Base-by-base conservation (phyloP, 1,139 yeast species). In the Tardiomyces blankii region DNA sequence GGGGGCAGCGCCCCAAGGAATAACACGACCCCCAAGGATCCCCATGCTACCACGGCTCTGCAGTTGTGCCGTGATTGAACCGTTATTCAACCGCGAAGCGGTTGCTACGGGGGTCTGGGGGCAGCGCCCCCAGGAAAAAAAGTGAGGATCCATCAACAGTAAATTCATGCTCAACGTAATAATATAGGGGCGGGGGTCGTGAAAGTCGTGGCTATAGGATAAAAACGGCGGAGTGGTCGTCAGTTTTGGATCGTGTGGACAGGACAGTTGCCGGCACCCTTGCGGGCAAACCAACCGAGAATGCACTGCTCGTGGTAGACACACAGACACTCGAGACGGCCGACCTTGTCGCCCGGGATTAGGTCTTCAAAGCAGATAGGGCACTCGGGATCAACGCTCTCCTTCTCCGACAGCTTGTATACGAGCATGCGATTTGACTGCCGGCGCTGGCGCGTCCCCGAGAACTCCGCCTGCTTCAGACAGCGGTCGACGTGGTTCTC, bases 311-410 rank as follows among this genome's bases (percentile, higher is more conserved):
- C 87, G 61, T 93, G 99, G 62, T 86, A 93, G 41, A 89, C 85
- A 61, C 99, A 93, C 23, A 93, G 72, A 62, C 98, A 93, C 62
- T 91, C 98, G 47, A 93, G 67, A 38, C 99, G 69, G 0, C 95
- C 97, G 14, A 93, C 93, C 57, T 81, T 82, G 49, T 88, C 93
- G 2, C 95, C 96, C 0, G 88, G 86, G 45, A 68, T 68, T 61
- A 89, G 77, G 32, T 85, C 95, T 59, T 91, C 98, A 53, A 89
- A 76, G 61, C 99, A 91, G 39, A 91, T 89, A 9, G 88, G 91
- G 64, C 99, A 91, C 61, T 91, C 98, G 33, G 57, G 48, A 1
- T 48, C 50, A 6, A 42, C 42, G 9, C 51, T 46, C 45, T 57
- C 58, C 43, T 65, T 61, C 18, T 72, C 70, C 0, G 91, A 84